Percentiles rank a stretch among this genome's conserved stretches.
Evolutionary conservation across 805 yeast species (phyloP).

Genomic region (Ascoidea rubescens): DNA sequence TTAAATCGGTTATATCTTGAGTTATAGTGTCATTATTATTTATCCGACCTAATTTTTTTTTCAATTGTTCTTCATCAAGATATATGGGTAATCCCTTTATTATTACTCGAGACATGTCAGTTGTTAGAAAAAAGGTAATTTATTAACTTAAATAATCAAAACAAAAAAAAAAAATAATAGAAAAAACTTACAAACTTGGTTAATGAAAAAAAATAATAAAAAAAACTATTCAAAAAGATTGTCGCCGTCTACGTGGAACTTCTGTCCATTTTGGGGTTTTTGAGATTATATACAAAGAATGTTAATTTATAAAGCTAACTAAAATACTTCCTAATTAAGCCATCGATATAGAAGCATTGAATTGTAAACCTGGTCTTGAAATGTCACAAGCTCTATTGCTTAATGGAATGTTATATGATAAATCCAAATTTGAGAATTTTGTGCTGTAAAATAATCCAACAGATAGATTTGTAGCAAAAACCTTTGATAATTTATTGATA

Average conservation of each 20-base stretch:
- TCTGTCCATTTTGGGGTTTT: too few species aligned
- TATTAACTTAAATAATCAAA: too few species aligned
- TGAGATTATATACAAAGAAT: too few species aligned
- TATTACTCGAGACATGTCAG: slow-evolving; percentile 67
- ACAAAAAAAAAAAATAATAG: too few species aligned
- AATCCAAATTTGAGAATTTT: not conserved
- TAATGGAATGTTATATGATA: not conserved
- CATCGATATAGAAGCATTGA: not conserved
- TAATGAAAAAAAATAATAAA: too few species aligned
- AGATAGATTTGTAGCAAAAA: not conserved
- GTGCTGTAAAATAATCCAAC: not conserved
- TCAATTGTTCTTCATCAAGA: slow-evolving; percentile 58
- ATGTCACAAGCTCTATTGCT: not conserved
- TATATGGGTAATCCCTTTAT: slow-evolving; percentile 81
- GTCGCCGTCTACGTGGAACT: too few species aligned
- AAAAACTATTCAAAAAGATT: too few species aligned
- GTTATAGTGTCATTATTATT: slow-evolving; percentile 22
- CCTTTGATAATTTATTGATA: too few species aligned
- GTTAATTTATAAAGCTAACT: too few species aligned
- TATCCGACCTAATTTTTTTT: slow-evolving; percentile 37
- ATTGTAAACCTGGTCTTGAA: not conserved
- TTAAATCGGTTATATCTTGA: slow-evolving; percentile 68
- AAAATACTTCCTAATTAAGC: not conserved
- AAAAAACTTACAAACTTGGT: too few species aligned
- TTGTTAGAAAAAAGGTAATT: too few species aligned